Percentiles rank a stretch among this genome's conserved stretches.
Evolutionary conservation across 2,329 filamentous ascomycete species (phyloP).

Genomic region (Fusarium annulatum): DNA sequence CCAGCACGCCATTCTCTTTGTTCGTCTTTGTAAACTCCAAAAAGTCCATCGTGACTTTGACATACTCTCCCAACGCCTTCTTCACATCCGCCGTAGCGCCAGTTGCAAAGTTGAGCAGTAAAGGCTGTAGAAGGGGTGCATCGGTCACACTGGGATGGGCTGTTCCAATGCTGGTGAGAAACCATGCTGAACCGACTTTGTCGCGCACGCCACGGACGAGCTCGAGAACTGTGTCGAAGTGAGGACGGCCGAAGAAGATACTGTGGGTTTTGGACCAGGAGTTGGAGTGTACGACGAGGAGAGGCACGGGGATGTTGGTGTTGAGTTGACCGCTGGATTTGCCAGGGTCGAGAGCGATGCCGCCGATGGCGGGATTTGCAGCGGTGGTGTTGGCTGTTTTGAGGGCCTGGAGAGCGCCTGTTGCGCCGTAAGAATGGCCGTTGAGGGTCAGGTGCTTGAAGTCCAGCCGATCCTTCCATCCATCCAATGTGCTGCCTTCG

Average conservation of each 20-base stretch:
- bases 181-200: slow-evolving; percentile 61
- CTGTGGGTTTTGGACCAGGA: slow-evolving; percentile 70
- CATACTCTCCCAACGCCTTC: slow-evolving; percentile 69
- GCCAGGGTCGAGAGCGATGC: slow-evolving; percentile 73
- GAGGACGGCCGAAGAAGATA: slow-evolving; percentile 71
- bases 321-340: slow-evolving; percentile 73
- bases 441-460: slow-evolving; percentile 64
- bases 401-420: slow-evolving; percentile 70
- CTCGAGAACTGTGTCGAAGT: slow-evolving; percentile 71
- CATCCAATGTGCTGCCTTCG: slow-evolving; percentile 59
- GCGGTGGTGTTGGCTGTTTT: slow-evolving; percentile 52
- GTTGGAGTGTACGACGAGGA: slow-evolving; percentile 71
- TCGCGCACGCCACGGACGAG: slow-evolving; percentile 61
- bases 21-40: slow-evolving; percentile 59
- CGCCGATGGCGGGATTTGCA: slow-evolving; percentile 60
- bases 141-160: slow-evolving; percentile 74
- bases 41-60: slow-evolving; percentile 68
- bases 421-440: slow-evolving; percentile 75
- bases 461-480: slow-evolving; percentile 66
- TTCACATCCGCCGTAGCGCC: slow-evolving; percentile 68
- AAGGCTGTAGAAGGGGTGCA: slow-evolving; percentile 71
- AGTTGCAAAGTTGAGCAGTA: slow-evolving; percentile 69
- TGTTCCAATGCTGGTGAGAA: slow-evolving; percentile 65
- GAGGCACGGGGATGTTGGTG: slow-evolving; percentile 65
- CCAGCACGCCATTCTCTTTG: slow-evolving; percentile 59